A percentile compares a stretch with the other conserved stretches of the same genome.
Conservation (phyloP, 257 asterid species). For the Nicotiana tabacum region DNA sequence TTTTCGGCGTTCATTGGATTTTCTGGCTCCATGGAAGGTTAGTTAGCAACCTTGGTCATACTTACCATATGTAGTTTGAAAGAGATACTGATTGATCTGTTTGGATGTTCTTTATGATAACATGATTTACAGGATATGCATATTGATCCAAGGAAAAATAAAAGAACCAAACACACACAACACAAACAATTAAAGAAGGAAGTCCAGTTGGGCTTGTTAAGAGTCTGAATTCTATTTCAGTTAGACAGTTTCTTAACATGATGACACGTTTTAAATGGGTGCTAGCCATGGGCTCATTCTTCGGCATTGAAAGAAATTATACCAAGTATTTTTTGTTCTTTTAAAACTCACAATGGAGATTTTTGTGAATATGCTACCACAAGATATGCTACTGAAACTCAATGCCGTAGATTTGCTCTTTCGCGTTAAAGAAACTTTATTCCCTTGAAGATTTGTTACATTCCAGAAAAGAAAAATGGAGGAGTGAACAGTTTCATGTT, state of each 20-base stretch:
- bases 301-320: neutral
- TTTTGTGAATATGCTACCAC: neutral
- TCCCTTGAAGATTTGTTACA: neutral
- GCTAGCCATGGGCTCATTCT: neutral
- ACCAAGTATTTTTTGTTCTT: neutral
- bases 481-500: neutral
- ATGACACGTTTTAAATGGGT: neutral
- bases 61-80: no score
- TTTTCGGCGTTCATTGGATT: constrained; percentile 75
- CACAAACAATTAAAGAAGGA: neutral
- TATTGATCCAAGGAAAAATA: neutral
- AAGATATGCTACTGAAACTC: neutral
- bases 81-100: neutral
- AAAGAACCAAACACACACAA: neutral
- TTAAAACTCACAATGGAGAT: neutral
- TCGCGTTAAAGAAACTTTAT: neutral
- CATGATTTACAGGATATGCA: neutral
- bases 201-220: neutral
- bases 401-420: neutral
- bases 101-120: neutral
- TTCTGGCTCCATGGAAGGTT: constrained; percentile 92
- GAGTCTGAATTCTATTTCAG: neutral
- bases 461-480: neutral
- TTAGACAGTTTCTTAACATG: neutral
- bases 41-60: neutral